Evolutionary conservation across 495 filamentous ascomycete species (phyloP).

Genomic region (Penicillium coprophilum): DNA sequence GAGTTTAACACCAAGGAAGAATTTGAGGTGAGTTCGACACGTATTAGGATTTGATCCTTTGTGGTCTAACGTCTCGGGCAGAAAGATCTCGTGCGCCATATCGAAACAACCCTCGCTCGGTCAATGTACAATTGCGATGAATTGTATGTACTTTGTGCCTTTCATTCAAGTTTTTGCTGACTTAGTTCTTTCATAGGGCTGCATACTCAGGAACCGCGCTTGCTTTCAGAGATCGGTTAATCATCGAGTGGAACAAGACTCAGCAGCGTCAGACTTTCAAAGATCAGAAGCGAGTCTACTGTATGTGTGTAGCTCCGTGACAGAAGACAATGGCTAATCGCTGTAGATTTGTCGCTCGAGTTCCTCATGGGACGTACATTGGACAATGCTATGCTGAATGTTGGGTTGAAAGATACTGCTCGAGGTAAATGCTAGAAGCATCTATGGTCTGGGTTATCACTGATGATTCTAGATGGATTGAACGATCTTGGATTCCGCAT

Average conservation of each 20-base stretch:
- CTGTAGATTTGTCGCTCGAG: conserved; percentile 79
- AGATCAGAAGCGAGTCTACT: conserved; percentile 93
- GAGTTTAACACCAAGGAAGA: conserved; percentile 75
- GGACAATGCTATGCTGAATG: conserved; percentile 98
- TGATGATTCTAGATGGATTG: conserved; percentile 63
- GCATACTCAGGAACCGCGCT: conserved; percentile 88
- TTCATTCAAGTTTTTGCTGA: background rate
- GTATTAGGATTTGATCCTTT: conserved; percentile 9
- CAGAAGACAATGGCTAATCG: background rate
- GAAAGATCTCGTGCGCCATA: conserved; percentile 83
- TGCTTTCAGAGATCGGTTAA: conserved; percentile 87
- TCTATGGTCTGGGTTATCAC: background rate
- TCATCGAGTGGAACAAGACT: conserved; percentile 96
- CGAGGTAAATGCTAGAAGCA: conserved; percentile 52
- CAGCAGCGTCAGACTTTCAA: conserved; percentile 90
- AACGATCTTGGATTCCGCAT: conserved; percentile 90
- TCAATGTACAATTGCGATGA: conserved; percentile 99
- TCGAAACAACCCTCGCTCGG: conserved; percentile 94
- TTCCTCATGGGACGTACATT: conserved; percentile 95
- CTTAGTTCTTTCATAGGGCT: conserved; percentile 48
- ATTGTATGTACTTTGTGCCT: conserved; percentile 38
- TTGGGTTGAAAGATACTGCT: conserved; percentile 82
- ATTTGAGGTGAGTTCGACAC: conserved; percentile 52
- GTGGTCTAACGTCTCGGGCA: conserved; percentile 29
- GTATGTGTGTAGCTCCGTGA: conserved; percentile 33